Percentiles rank a stretch among this genome's conserved stretches.
Evolutionary conservation across 768 basidiomycete genomes (phyloP).

Genomic region (Pleurotus cornucopiae): DNA sequence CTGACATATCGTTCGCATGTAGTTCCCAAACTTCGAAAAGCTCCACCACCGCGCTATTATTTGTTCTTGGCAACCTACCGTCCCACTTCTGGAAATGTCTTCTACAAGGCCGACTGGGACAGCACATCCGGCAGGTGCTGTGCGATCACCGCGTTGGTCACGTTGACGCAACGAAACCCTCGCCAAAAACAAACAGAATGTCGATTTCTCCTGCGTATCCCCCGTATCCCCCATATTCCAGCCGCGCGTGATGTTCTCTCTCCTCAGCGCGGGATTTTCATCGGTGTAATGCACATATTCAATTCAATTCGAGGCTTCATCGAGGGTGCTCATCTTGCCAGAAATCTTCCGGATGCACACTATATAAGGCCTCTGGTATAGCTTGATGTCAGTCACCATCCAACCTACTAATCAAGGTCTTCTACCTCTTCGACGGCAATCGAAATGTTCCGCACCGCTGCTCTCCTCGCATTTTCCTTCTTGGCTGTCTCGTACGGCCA

Average conservation of each 20-base stretch:
- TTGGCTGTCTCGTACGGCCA: slow-evolving; percentile 31
- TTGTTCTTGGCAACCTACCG: neutral
- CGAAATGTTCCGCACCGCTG: slow-evolving; percentile 19
- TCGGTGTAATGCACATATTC: neutral
- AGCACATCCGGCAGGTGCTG: neutral
- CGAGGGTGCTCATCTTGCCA: neutral
- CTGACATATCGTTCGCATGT: neutral
- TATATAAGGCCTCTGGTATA: neutral
- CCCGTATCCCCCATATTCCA: neutral
- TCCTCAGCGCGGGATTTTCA: neutral
- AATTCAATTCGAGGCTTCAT: neutral
- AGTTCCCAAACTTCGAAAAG: neutral
- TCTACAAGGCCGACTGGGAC: neutral
- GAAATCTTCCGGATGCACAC: neutral
- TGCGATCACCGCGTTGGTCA: neutral
- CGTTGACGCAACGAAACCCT: neutral
- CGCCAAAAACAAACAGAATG: neutral
- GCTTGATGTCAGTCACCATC: neutral
- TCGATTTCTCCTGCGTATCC: slow-evolving; percentile 1
- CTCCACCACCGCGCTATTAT: slow-evolving; percentile 5
- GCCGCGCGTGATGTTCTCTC: neutral
- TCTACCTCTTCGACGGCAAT: neutral
- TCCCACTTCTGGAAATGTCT: neutral
- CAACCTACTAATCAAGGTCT: neutral
- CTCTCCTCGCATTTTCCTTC: slow-evolving; percentile 23